Evolutionary conservation across 768 basidiomycete genomes (phyloP).

Genomic region (Chalciporus sphaerocephalus): DNA sequence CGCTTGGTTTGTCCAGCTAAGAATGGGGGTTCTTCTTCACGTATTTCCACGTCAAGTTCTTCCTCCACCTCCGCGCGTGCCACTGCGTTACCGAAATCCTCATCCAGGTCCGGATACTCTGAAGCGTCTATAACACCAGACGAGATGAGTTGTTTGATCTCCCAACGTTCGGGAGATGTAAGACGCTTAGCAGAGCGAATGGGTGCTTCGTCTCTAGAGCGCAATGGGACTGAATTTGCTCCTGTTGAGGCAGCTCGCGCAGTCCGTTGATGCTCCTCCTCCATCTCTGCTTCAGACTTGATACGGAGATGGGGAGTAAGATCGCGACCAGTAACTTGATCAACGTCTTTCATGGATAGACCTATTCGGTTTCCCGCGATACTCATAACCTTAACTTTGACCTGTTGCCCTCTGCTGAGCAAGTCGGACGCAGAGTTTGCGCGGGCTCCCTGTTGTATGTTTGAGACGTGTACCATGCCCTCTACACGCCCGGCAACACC

Average conservation of each 20-base stretch:
- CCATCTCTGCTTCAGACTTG: slow-evolving; percentile 90
- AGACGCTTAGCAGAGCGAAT: slow-evolving; percentile 82
- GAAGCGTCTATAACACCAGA: slow-evolving; percentile 89
- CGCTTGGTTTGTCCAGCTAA: slow-evolving; percentile 94
- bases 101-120: slow-evolving; percentile 91
- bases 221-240: slow-evolving; percentile 82
- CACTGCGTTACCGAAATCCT: slow-evolving; percentile 72
- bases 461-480: slow-evolving; percentile 97
- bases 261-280: slow-evolving; percentile 66
- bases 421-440: slow-evolving; percentile 86
- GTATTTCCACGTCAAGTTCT: slow-evolving; percentile 94
- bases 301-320: slow-evolving; percentile 92
- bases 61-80: slow-evolving; percentile 88
- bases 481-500: slow-evolving; percentile 82
- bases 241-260: slow-evolving; percentile 69
- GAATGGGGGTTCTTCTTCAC: slow-evolving; percentile 96
- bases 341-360: slow-evolving; percentile 97
- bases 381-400: slow-evolving; percentile 97
- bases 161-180: slow-evolving; percentile 97
- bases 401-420: slow-evolving; percentile 74
- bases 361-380: slow-evolving; percentile 76
- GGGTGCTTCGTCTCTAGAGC: slow-evolving; percentile 45
- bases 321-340: slow-evolving; percentile 85
- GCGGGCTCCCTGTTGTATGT: slow-evolving; percentile 79
- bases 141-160: slow-evolving; percentile 97